These are phyloP conservation scores for Saturnispora kantuleensis DNA, from an alignment of 805 yeast genomes.

Conservation along the genomic window DNA sequence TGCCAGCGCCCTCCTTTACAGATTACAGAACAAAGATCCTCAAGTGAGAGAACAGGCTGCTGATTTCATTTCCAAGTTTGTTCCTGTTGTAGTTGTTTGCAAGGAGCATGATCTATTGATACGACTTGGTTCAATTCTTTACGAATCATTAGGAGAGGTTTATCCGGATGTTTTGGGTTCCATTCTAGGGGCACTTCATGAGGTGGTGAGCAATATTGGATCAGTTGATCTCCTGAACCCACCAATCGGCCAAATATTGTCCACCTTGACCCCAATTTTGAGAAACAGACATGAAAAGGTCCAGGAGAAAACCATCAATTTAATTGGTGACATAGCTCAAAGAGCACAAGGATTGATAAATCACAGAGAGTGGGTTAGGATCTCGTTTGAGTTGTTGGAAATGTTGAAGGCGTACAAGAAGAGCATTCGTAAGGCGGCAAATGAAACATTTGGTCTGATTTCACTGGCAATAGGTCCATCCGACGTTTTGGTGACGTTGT, in stretches of 20 bases:
- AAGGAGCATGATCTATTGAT: conserved; percentile 52
- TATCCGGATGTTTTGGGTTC: conserved; percentile 92
- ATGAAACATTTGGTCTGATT: conserved; percentile 81
- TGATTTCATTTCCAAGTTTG: conserved; percentile 56
- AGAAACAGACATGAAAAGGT: conserved; percentile 86
- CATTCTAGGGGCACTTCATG: conserved; percentile 57
- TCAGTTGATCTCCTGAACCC: conserved; percentile 55
- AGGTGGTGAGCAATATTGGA: conserved; percentile 53
- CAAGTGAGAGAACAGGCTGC: conserved; percentile 79
- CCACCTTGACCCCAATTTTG: conserved; percentile 84
- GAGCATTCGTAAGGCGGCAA: conserved; percentile 73
- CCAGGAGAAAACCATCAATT: conserved; percentile 67
- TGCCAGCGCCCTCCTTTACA: conserved; percentile 59
- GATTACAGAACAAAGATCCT: conserved; percentile 61
- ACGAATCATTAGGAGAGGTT: conserved; percentile 89
- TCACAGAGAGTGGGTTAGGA: conserved; percentile 96
- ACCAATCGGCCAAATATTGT: conserved; percentile 70
- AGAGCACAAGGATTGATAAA: conserved; percentile 72
- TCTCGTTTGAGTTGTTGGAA: conserved; percentile 83
- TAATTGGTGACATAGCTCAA: conserved; percentile 76
- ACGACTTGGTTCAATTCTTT: conserved; percentile 65
- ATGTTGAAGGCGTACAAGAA: conserved; percentile 75
- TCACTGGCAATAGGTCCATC: conserved; percentile 94
- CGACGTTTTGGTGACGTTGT: conserved; percentile 75
- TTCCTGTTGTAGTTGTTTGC: conserved; percentile 58